phyloP scores from a whole-genome alignment of 2,329 filamentous ascomycete species.

The Fusarium secorum region DNA sequence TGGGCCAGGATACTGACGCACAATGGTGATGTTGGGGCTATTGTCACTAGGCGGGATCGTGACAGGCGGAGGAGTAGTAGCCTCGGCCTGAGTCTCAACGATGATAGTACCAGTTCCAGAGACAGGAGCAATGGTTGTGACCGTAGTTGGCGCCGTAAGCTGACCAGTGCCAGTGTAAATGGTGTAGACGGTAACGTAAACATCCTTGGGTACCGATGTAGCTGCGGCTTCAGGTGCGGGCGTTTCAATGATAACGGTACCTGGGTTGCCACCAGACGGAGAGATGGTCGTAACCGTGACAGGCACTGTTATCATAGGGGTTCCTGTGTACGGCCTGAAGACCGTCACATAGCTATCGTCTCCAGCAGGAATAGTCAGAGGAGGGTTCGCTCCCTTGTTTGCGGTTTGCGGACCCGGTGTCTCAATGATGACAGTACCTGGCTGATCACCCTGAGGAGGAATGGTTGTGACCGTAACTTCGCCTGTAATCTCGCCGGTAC shows the following conservation, averaged over 20 bases:
- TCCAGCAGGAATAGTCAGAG: slow-evolving; percentile 14
- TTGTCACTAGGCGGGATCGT: slow-evolving; percentile 15
- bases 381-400: slow-evolving; percentile 12
- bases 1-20: slow-evolving; percentile 20
- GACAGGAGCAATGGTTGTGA: slow-evolving; percentile 17
- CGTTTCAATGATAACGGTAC: slow-evolving; percentile 28
- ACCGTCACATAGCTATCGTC: slow-evolving; percentile 24
- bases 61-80: slow-evolving; percentile 5
- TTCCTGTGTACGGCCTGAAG: slow-evolving; percentile 26
- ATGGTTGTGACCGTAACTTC: slow-evolving; percentile 7
- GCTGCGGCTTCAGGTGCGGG: background rate
- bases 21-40: slow-evolving; percentile 21
- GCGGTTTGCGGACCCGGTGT: slow-evolving; percentile 4
- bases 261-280: slow-evolving; percentile 9
- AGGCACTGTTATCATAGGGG: slow-evolving; percentile 12
- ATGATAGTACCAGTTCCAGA: slow-evolving; percentile 28
- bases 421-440: slow-evolving; percentile 25
- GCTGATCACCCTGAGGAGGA: slow-evolving; percentile 1
- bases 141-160: slow-evolving; percentile 12
- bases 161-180: slow-evolving; percentile 11
- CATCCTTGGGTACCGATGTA: background rate
- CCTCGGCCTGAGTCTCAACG: slow-evolving; percentile 13
- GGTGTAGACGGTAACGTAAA: slow-evolving; percentile 22
- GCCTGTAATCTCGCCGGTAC: slow-evolving; percentile 7
- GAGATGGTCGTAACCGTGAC: slow-evolving; percentile 19